These are phyloP conservation scores for Chrysanthemum makinoi DNA, from an alignment of 129 eudicot species.

Conservation along the genomic window DNA sequence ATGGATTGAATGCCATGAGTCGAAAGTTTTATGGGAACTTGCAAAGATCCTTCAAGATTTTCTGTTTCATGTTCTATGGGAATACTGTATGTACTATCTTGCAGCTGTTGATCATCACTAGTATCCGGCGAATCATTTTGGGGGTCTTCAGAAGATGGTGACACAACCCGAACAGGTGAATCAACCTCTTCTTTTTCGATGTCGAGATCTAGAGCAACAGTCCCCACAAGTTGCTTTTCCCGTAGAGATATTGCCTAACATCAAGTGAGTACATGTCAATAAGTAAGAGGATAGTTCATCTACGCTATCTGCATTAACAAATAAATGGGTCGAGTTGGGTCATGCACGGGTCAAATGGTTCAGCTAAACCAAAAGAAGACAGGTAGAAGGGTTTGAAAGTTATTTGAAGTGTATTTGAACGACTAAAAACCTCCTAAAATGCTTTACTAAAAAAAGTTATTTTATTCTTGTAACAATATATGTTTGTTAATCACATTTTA, in stretches of 20 bases:
- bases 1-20: background rate
- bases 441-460: too few species aligned
- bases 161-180: slow-evolving; percentile 55
- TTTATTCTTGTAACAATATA: too few species aligned
- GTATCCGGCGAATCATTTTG: slow-evolving; percentile 4
- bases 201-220: slow-evolving; percentile 54
- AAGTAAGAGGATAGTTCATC: background rate
- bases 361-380: too few species aligned
- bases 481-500: too few species aligned
- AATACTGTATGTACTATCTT: slow-evolving; percentile 28
- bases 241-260: slow-evolving; percentile 79
- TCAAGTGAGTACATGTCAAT: slow-evolving; percentile 19
- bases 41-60: slow-evolving; percentile 25
- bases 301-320: too few species aligned
- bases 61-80: slow-evolving; percentile 18
- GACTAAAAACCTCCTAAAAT: too few species aligned
- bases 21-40: slow-evolving; percentile 11
- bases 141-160: slow-evolving; percentile 50
- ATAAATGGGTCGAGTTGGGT: too few species aligned
- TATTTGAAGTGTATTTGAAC: too few species aligned
- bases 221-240: slow-evolving; percentile 68
- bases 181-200: slow-evolving; percentile 36
- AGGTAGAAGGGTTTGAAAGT: too few species aligned
- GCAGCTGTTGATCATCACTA: slow-evolving; percentile 31
- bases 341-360: too few species aligned